Evolutionary conservation across 805 yeast genomes (phyloP).

Genomic region (Kuraishia cidri): DNA sequence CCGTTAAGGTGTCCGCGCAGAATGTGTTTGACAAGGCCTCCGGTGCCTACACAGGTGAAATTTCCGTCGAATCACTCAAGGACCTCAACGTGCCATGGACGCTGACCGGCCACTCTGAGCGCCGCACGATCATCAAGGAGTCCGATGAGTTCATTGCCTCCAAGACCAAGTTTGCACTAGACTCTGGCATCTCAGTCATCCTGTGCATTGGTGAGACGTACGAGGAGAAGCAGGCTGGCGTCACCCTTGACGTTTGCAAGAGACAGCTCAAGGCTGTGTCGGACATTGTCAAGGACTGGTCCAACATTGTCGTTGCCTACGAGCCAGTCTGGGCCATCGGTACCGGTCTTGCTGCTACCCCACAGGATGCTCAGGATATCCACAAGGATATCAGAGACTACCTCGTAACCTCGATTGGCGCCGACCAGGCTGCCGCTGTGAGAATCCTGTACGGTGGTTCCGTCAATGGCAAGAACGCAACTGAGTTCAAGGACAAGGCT

Average conservation of each 20-base stretch:
- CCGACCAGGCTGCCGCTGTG: slow-evolving; percentile 61
- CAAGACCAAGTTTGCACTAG: slow-evolving; percentile 91
- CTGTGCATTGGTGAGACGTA: slow-evolving; percentile 96
- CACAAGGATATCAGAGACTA: slow-evolving; percentile 83
- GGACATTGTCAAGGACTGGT: slow-evolving; percentile 80
- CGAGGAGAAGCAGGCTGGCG: slow-evolving; percentile 87
- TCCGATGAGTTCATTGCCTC: slow-evolving; percentile 85
- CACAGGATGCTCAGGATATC: slow-evolving; percentile 95
- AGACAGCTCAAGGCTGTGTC: slow-evolving; percentile 88
- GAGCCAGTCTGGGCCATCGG: slow-evolving; percentile 99
- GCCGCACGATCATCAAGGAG: slow-evolving; percentile 91
- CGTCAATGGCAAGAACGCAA: slow-evolving; percentile 90
- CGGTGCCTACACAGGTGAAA: slow-evolving; percentile 98
- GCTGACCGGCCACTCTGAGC: slow-evolving; percentile 96
- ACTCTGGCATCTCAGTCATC: slow-evolving; percentile 82
- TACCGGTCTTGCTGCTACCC: slow-evolving; percentile 98
- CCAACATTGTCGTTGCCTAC: slow-evolving; percentile 88
- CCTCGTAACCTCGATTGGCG: slow-evolving; percentile 71
- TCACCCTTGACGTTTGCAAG: slow-evolving; percentile 79
- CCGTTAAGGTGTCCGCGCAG: slow-evolving; percentile 83
- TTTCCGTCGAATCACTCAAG: slow-evolving; percentile 78
- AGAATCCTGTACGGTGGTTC: slow-evolving; percentile 99
- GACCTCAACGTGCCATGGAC: slow-evolving; percentile 95
- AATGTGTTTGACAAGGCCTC: slow-evolving; percentile 80
- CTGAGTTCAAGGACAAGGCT: slow-evolving; percentile 80